These are phyloP conservation scores for Casuarina equisetifolia DNA, from an alignment of 306 rosid genomes.

Conservation along the genomic window DNA sequence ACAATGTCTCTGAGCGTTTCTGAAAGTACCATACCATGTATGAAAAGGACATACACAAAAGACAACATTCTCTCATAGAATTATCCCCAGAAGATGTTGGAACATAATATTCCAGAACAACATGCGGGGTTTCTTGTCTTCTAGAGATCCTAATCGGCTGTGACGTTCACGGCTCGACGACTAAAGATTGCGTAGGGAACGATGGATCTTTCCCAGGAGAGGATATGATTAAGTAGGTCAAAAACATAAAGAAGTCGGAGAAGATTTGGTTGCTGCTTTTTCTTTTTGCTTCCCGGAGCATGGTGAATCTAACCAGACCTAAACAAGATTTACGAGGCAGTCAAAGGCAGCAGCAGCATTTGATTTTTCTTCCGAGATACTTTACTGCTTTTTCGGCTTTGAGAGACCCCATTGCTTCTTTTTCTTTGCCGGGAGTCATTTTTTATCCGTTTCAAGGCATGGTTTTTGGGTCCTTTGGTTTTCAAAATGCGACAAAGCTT, in stretches of 20 bases:
- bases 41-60: not conserved
- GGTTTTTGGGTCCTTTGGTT: conserved; percentile 38
- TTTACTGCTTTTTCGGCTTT: conserved; percentile 47
- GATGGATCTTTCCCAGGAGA: not conserved
- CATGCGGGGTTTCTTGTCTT: conserved; percentile 10
- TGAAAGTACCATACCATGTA: not conserved
- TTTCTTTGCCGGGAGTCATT: conserved; percentile 18
- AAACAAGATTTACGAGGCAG: conserved; percentile 72
- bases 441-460: conserved; percentile 33
- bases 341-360: conserved; percentile 47
- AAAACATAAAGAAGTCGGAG: conserved; percentile 45
- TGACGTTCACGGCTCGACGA: not conserved
- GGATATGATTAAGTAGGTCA: not conserved
- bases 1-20: not conserved
- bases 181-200: conserved; percentile 1
- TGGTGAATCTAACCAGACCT: conserved; percentile 34
- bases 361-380: conserved; percentile 23
- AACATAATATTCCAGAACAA: not conserved
- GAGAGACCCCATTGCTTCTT: conserved; percentile 44
- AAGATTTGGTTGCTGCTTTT: conserved; percentile 68
- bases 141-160: conserved; percentile 19
- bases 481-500: conserved; percentile 64
- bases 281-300: conserved; percentile 63
- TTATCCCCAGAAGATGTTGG: not conserved
- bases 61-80: not conserved